These are phyloP conservation scores for Coffea canephora DNA, from an alignment of 257 asterid genomes.

Conservation along the genomic window DNA sequence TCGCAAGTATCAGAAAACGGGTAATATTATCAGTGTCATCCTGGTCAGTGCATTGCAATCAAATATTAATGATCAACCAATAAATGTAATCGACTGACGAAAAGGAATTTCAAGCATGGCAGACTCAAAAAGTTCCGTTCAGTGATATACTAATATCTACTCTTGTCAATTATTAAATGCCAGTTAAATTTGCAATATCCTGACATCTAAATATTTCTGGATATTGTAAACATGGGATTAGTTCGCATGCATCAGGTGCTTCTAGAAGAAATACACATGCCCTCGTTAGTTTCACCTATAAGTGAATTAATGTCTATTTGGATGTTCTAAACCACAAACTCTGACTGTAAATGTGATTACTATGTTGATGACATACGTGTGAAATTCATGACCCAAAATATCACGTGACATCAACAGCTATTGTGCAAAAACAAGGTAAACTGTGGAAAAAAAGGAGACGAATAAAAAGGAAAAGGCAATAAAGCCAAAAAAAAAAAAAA, in stretches of 20 bases:
- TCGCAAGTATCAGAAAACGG: constrained; percentile 84
- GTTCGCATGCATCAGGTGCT: background rate
- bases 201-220: background rate
- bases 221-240: no score
- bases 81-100: background rate
- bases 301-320: background rate
- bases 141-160: no score
- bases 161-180: background rate
- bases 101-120: background rate
- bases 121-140: background rate
- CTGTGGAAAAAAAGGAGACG: background rate
- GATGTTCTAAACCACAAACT: background rate
- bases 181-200: background rate
- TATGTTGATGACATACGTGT: background rate
- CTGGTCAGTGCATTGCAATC: constrained; percentile 42
- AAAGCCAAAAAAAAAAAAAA: no score
- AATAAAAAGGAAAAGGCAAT: background rate
- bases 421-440: background rate
- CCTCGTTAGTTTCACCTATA: background rate
- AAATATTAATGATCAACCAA: background rate
- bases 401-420: background rate
- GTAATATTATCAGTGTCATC: constrained; percentile 70
- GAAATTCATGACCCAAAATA: background rate
- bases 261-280: background rate
- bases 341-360: background rate